phyloP scores from a whole-genome alignment of 2,329 filamentous ascomycete species.

The Exophiala calicioides region DNA sequence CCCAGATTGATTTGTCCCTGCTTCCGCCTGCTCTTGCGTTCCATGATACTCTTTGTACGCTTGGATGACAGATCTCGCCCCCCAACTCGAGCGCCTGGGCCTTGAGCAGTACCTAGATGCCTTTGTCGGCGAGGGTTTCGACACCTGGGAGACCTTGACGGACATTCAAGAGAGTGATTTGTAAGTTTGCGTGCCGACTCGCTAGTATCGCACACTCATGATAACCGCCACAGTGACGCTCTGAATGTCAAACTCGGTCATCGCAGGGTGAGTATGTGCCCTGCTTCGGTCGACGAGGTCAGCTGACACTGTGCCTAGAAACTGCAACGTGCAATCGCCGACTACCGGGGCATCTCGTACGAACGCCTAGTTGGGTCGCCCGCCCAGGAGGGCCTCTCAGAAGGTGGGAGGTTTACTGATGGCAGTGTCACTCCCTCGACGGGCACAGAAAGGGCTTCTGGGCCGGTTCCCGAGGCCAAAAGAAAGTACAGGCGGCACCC shows the following conservation, averaged over 20 bases:
- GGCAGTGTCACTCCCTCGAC: conserved; percentile 6
- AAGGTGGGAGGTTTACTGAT: conserved; percentile 44
- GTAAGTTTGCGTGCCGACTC: conserved; percentile 49
- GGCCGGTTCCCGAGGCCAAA: conserved; percentile 26
- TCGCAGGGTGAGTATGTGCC: conserved; percentile 62
- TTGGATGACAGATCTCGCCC: conserved; percentile 64
- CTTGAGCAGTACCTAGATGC: conserved; percentile 73
- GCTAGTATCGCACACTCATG: conserved; percentile 8
- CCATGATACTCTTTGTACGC: conserved; percentile 23
- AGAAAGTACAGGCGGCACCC: conserved; percentile 34
- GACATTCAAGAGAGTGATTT: conserved; percentile 84
- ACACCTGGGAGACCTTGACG: conserved; percentile 79
- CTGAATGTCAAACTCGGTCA: conserved; percentile 79
- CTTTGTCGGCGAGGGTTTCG: conserved; percentile 78
- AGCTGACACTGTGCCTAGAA: conserved; percentile 54
- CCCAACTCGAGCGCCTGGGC: conserved; percentile 72
- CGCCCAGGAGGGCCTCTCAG: conserved; percentile 40
- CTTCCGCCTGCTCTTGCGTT: conserved; percentile 7
- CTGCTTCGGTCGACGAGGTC: background rate
- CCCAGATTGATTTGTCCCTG: conserved; percentile 17
- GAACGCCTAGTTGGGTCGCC: conserved; percentile 40
- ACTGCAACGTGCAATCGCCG: conserved; percentile 79
- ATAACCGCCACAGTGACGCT: conserved; percentile 60
- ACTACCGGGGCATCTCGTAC: conserved; percentile 64
- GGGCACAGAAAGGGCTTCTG: conserved; percentile 12